Evolutionary conservation across 1,284 basidiomycete species (phyloP), one percentile per base, ranked within the genome.

Genomic region (Leccinum cinnamomeum): DNA sequence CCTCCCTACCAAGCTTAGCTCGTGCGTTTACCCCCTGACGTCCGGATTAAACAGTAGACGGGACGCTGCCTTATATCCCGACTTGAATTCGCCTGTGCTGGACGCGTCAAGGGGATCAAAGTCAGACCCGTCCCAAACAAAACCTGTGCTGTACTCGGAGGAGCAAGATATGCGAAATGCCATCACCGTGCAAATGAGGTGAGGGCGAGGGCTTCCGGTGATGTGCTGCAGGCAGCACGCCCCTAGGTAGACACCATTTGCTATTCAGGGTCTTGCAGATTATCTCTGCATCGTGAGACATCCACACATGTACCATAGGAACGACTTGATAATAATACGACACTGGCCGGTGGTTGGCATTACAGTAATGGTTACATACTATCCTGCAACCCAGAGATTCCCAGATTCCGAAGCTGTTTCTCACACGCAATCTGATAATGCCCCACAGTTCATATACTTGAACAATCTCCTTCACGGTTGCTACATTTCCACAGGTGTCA

Each of bases 401-500:
- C 16, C 18, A 54, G 11, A 33, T 18, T 33, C n/a, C 10, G 18
- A 54, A 7, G 18, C 11, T 11, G 10, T 25, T 46, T 25, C 3
- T 44, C 57, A 39, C 37, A 60, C 25, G 48, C 14, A 5, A 33
- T 53, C 23, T 11, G 7, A 37, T 30, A 35, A 37, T 37, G 41
- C 12, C 7, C 37, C 35, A 41, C 18, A 14, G 12, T 12, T 10
- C 44, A 28, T 11, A 3, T 30, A 23, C 7, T 30, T 28, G 18
- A 44, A 18, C 8, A 18, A 44, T 5, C 7, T 28, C n/a, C 16
- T 46, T 14, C 0, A 23, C 56, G n/a, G 12, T 25, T 20, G n/a
- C 44, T 63, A 63, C 4, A n/a, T 25, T 1, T 74, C 73, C 1
- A 50, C 56, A 20, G 62, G 25, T 48, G 64, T 62, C 73, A 72